Conservation (phyloP, 352 stramenopile genomes). For the Halophytophthora batemanensis region DNA sequence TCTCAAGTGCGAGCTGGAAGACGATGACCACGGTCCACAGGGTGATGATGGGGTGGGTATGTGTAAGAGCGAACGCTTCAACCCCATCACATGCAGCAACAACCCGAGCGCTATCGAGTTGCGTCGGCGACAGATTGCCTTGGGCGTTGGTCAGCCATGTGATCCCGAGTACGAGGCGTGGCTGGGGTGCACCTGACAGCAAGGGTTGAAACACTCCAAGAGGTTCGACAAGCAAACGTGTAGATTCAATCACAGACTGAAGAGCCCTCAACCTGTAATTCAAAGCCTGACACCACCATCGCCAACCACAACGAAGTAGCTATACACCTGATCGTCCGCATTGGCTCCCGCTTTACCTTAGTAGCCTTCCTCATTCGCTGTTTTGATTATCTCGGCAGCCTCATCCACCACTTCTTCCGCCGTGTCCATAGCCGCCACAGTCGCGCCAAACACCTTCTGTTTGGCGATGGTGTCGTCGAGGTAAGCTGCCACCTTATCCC, state of each 20-base stretch:
- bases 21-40: neutral
- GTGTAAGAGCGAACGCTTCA: constrained; percentile 23
- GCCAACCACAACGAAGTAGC: too few relatives aligned
- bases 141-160: constrained; percentile 12
- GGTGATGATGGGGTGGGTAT: constrained; percentile 11
- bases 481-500: constrained; percentile 58
- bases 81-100: constrained; percentile 18
- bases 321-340: too few relatives aligned
- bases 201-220: neutral
- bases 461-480: constrained; percentile 42
- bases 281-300: too few relatives aligned
- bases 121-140: constrained; percentile 23
- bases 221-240: too few relatives aligned
- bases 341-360: too few relatives aligned
- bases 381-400: neutral
- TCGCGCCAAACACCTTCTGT: neutral
- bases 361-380: too few relatives aligned
- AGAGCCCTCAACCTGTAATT: too few relatives aligned
- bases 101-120: constrained; percentile 13
- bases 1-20: constrained; percentile 19
- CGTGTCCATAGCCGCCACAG: neutral
- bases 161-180: constrained; percentile 20
- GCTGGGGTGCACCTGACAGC: constrained; percentile 16
- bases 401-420: neutral
- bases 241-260: too few relatives aligned